Percentiles rank a stretch among this genome's conserved stretches.
Evolutionary conservation across 2,329 filamentous ascomycete genomes (phyloP).

Genomic region (Xylariaceae sp.): DNA sequence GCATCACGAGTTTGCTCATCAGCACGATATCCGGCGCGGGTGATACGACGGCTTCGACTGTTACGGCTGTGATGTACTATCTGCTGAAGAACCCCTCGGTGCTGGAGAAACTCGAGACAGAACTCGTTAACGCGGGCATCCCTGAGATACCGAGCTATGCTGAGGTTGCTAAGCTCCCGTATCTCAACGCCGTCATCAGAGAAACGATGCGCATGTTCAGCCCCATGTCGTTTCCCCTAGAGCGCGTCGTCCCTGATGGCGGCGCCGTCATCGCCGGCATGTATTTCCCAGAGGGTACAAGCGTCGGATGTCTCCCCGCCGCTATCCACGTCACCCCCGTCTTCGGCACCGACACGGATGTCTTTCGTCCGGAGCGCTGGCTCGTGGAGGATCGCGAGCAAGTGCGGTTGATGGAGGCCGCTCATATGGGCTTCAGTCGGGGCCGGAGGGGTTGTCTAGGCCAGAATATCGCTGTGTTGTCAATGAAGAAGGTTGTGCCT

Average conservation of each 20-base stretch:
- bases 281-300: constrained; percentile 25
- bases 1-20: constrained; percentile 24
- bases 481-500: constrained; percentile 27
- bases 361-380: constrained; percentile 26
- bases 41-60: constrained; percentile 24
- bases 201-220: constrained; percentile 24
- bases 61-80: constrained; percentile 14
- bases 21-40: constrained; percentile 26
- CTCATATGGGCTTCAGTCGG: constrained; percentile 28
- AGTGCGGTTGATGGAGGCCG: constrained; percentile 24
- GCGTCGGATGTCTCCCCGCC: constrained; percentile 21
- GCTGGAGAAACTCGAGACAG: constrained; percentile 37
- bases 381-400: constrained; percentile 22
- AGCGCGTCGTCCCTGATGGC: constrained; percentile 22
- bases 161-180: constrained; percentile 23
- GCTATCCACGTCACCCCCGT: constrained; percentile 20
- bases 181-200: constrained; percentile 24
- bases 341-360: constrained; percentile 21
- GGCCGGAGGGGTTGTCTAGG: constrained; percentile 24
- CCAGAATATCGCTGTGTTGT: constrained; percentile 24
- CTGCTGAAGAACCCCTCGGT: constrained; percentile 47
- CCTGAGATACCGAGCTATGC: constrained; percentile 20
- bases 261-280: constrained; percentile 24
- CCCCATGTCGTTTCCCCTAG: constrained; percentile 17
- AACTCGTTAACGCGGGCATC: constrained; percentile 17